Percentiles rank a stretch among this genome's conserved stretches.
phyloP scores from a whole-genome alignment of 2,329 filamentous ascomycete species.

The Herpotrichia juniperi region DNA sequence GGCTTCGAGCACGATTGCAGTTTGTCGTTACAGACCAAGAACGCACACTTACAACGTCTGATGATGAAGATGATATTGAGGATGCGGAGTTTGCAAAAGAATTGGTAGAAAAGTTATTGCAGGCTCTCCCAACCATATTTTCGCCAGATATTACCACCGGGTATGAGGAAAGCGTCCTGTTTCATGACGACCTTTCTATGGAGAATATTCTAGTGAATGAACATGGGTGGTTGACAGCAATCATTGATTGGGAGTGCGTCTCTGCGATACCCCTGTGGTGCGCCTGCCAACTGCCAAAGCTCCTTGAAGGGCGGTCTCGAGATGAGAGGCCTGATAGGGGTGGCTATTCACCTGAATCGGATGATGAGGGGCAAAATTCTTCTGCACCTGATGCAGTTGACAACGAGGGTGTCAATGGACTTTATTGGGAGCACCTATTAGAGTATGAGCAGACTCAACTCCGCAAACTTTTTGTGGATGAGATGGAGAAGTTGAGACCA shows the following conservation, averaged over 20 bases:
- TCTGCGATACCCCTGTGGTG: constrained; percentile 17
- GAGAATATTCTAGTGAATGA: constrained; percentile 19
- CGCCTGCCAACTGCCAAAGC: constrained; percentile 11
- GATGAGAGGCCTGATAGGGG: too few species aligned
- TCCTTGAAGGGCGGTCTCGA: constrained; percentile 11
- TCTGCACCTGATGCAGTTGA: background rate
- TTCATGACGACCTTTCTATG: constrained; percentile 11
- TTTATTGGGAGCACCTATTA: background rate
- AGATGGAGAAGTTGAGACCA: background rate
- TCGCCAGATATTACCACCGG: background rate
- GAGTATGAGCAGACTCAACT: background rate
- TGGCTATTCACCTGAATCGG: too few species aligned
- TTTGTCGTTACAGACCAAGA: constrained; percentile 5
- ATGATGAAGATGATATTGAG: constrained; percentile 17
- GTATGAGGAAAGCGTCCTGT: background rate
- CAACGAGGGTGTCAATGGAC: background rate
- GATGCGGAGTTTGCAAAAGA: constrained; percentile 8
- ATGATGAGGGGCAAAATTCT: too few species aligned
- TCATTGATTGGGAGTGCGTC: constrained; percentile 24
- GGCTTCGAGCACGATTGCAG: constrained; percentile 7
- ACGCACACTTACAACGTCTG: constrained; percentile 1
- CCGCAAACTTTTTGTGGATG: background rate
- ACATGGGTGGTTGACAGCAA: constrained; percentile 7
- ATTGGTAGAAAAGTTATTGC: constrained; percentile 5
- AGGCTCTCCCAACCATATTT: constrained; percentile 6